Evolutionary conservation across 441 rosid species (phyloP).

Genomic region (Corymbia citriodora): DNA sequence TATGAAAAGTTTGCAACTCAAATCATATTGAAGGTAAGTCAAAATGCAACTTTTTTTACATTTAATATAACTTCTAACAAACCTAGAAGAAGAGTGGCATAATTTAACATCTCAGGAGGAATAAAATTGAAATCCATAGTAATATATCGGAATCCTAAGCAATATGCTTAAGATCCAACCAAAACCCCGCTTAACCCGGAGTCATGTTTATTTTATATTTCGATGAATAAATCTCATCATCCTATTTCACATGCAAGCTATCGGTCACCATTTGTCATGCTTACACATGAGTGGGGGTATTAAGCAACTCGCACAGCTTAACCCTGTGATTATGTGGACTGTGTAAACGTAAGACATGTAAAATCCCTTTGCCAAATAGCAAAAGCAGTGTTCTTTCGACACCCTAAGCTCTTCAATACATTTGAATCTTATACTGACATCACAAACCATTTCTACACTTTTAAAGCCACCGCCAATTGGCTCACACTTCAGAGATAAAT

Average conservation of each 20-base stretch:
- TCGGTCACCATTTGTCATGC: neutral
- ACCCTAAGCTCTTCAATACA: neutral
- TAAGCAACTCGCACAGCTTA: neutral
- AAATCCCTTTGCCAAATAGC: neutral
- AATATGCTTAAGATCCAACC: neutral
- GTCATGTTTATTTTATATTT: neutral
- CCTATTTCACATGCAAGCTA: neutral
- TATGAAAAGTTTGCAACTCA: neutral
- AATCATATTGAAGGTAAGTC: neutral
- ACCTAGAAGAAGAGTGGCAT: neutral
- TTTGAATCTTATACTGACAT: neutral
- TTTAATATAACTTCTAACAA: neutral
- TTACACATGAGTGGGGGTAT: neutral
- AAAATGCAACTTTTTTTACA: neutral
- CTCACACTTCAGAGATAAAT: neutral
- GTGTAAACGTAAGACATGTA: neutral
- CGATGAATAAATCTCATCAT: neutral
- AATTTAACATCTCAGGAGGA: neutral
- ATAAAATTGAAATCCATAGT: neutral
- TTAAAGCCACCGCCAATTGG: neutral
- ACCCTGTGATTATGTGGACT: neutral
- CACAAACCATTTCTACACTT: neutral
- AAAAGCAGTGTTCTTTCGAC: neutral
- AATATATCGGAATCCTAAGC: neutral
- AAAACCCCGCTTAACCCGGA: neutral